Base-by-base conservation (phyloP, 805 yeast species). In the Pichia gijzeniarum region DNA sequence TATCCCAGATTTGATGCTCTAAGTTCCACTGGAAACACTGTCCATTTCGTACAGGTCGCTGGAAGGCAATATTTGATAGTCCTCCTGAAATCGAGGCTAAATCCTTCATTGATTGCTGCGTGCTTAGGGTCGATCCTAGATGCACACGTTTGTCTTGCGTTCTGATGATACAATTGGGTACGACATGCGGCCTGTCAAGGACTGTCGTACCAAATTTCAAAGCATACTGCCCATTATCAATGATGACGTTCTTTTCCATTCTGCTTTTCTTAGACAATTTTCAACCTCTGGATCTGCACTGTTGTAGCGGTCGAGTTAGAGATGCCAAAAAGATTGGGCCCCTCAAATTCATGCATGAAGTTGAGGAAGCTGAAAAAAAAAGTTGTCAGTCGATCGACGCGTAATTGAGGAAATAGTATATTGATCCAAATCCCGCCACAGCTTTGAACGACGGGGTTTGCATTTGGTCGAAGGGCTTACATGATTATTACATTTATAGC, bases 1-100 rank as follows among this genome's bases (percentile, higher is more conserved):
- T 79, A 61, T 93, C 98, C 99, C 98, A 93, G 2, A 93, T 74
- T 19, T 83, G 82, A 56, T 83, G 84, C 59, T 93, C 89, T 2
- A 85, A 67, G 51, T 87, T 95, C 99, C 98, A 93, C 33, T 91
- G 86, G 0, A 82, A 79, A 42, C 93, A 67, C 53, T 90, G 95
- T 3, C 97, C 97, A 53, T 82, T 80, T 51, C 89, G 96, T 47
- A 79, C 79, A 0, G 99, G 97, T 45, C 98, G 70, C 49, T 83
- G 75, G 63, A 83, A 77, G 18, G 74, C 73, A 5, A 90, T 72
- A 1, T 89, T 86, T 0, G 95, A 79, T 17, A 50, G 18, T 2
- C 43, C 43, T 2, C 45, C 45, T 9, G 48, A 38, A 19, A 34
- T 9, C 8, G 44, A 14, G n/a, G 53, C 39, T 32, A 79, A 80